Conservation (phyloP, 202 grass and related monocot species). For the Setaria viridis region DNA sequence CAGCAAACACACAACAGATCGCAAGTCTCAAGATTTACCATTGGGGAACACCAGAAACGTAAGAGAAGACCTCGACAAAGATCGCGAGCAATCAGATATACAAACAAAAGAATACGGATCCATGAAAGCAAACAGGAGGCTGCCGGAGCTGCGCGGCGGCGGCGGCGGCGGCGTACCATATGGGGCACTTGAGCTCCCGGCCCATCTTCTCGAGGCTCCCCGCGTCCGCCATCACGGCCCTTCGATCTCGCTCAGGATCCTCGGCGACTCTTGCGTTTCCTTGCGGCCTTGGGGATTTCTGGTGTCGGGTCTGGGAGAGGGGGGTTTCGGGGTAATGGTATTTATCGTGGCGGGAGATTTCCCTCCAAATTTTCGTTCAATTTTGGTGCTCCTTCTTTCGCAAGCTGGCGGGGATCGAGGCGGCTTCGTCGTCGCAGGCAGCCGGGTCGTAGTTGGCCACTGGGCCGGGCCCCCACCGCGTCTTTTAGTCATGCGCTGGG, state of each 20-base stretch:
- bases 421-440: background rate
- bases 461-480: too few relatives aligned
- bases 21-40: background rate
- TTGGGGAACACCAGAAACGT: background rate
- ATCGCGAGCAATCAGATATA: conserved; percentile 2
- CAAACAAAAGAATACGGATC: background rate
- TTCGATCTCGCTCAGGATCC: conserved; percentile 34
- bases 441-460: too few relatives aligned
- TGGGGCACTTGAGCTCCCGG: conserved; percentile 89
- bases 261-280: background rate
- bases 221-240: conserved; percentile 63
- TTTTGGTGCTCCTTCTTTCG: conserved; percentile 17
- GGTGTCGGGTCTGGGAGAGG: conserved; percentile 2
- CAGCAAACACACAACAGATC: background rate
- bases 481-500: too few relatives aligned
- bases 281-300: background rate
- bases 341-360: conserved; percentile 61
- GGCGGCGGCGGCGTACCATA: conserved; percentile 59
- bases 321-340: conserved; percentile 7
- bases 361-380: conserved; percentile 47
- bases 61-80: background rate
- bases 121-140: background rate
- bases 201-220: conserved; percentile 84
- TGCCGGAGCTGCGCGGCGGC: background rate
- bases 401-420: conserved; percentile 7